Evolutionary conservation across 768 basidiomycete genomes (phyloP).

Genomic region (Boletus patriciae): DNA sequence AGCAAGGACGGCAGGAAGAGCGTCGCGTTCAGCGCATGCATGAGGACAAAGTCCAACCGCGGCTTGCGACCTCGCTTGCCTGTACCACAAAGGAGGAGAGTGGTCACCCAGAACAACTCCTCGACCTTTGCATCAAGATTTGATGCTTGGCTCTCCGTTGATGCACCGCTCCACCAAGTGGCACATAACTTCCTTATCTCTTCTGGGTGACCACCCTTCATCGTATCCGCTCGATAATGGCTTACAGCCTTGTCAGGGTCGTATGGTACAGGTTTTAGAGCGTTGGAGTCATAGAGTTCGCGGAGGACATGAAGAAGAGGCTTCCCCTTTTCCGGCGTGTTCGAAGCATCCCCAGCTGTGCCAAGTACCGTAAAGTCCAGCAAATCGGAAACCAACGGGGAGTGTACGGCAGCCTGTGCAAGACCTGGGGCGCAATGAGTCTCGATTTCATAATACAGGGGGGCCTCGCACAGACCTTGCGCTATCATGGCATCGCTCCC

Average conservation of each 20-base stretch:
- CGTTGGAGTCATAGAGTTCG: constrained; percentile 49
- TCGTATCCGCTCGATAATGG: constrained; percentile 35
- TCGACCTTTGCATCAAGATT: constrained; percentile 43
- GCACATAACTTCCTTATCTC: constrained; percentile 48
- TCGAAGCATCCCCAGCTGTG: background rate
- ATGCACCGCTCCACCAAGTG: constrained; percentile 36
- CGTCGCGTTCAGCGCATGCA: constrained; percentile 56
- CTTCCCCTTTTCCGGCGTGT: constrained; percentile 23
- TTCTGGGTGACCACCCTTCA: constrained; percentile 40
- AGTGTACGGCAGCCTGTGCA: constrained; percentile 50
- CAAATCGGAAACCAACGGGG: constrained; percentile 28
- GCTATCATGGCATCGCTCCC: constrained; percentile 49
- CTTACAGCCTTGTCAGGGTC: constrained; percentile 44
- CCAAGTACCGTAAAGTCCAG: constrained; percentile 30
- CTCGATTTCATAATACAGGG: background rate
- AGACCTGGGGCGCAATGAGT: constrained; percentile 34
- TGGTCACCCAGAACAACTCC: constrained; percentile 50
- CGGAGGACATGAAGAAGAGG: constrained; percentile 52
- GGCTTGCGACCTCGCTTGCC: constrained; percentile 48
- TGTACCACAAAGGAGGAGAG: constrained; percentile 48
- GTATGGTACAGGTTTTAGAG: constrained; percentile 53
- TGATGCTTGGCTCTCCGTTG: too few species aligned
- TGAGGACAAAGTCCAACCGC: constrained; percentile 56
- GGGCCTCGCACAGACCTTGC: constrained; percentile 37
- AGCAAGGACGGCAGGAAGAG: constrained; percentile 49